Evolutionary conservation across 805 yeast genomes (phyloP).

Genomic region (Pichia nakasei): DNA sequence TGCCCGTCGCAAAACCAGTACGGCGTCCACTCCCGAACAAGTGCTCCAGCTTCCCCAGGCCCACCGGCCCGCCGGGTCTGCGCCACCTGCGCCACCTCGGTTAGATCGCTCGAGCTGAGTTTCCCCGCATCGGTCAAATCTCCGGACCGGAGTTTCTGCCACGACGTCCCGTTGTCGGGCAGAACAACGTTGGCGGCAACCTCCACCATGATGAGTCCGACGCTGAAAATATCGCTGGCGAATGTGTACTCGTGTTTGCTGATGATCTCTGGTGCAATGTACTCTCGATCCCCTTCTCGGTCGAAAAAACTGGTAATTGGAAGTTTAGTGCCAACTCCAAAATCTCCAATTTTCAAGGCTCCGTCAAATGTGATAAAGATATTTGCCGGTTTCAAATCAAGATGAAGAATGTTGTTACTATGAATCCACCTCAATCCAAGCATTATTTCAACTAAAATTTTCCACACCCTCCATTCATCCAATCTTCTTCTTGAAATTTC

Average conservation of each 20-base stretch:
- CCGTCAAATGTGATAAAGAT: conserved; percentile 94
- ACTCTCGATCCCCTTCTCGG: conserved; percentile 94
- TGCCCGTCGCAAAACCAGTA: conserved; percentile 66
- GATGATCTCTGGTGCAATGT: conserved; percentile 94
- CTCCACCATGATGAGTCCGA: conserved; percentile 88
- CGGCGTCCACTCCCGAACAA: conserved; percentile 59
- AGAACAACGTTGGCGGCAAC: conserved; percentile 90
- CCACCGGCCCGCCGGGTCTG: no score
- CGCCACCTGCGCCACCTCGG: no score
- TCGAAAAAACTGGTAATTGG: conserved; percentile 70
- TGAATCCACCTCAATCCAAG: conserved; percentile 79
- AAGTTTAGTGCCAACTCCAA: conserved; percentile 82
- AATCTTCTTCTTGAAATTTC: conserved; percentile 62
- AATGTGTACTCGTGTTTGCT: conserved; percentile 74
- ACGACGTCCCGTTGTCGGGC: conserved; percentile 93
- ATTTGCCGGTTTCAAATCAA: conserved; percentile 94
- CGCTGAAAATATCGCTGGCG: conserved; percentile 91
- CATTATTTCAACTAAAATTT: conserved; percentile 76
- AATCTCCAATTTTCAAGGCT: conserved; percentile 86
- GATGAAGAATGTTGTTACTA: conserved; percentile 64
- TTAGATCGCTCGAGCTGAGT: conserved; percentile 66
- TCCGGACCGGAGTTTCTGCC: conserved; percentile 94
- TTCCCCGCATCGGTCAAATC: conserved; percentile 93
- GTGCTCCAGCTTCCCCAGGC: no score
- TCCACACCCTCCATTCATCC: conserved; percentile 98